Evolutionary conservation across 208 protist species (phyloP), one percentile per base, ranked within the genome.

Genomic region (Crithidia bombi): DNA sequence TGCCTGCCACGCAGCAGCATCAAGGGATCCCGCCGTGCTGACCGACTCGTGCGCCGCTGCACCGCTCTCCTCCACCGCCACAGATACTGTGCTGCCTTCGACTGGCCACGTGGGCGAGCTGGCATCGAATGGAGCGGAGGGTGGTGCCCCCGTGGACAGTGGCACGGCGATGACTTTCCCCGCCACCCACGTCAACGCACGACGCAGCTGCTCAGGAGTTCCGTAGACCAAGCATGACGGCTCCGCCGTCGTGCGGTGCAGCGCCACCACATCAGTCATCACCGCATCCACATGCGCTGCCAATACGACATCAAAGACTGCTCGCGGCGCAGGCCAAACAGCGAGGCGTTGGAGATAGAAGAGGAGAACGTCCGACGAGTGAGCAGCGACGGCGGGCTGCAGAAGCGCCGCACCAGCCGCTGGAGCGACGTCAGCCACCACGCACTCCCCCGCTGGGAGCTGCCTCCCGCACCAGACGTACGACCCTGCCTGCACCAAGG

Each of bases 181-280:
- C 5, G 71, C 71, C 30, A 77, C 56, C 71, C 71, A 77, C 21
- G 64, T 32, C 44, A 77, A 15, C 43, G 21, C 64, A 1, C 64
- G 56, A 23, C 35, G 63, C 56, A 77, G 64, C 57, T 77, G 71
- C 44, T 65, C 55, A 0, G 71, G 57, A 4, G 71, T 66, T 17
- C 46, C 64, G 41, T 77, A 77, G 21, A 77, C 71, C 1, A 71
- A 25, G 25, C 12, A 26, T 11, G 15, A 19, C 43, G 63, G 64
- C 39, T 77, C 71, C 10, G 14, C 25, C n/a, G 47, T 6, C 15
- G 57, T 61, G 1, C 63, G 64, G 26, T 77, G 71, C 30, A 77
- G 64, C 21, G 1, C n/a, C 11, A 41, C 38, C 11, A 77, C 12
- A 14, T 32, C 26, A 36, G 62, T 30, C 7, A 71, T 23, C 4